phyloP scores from a whole-genome alignment of 1,284 basidiomycete species.

The Rhodotorula glutinis region DNA sequence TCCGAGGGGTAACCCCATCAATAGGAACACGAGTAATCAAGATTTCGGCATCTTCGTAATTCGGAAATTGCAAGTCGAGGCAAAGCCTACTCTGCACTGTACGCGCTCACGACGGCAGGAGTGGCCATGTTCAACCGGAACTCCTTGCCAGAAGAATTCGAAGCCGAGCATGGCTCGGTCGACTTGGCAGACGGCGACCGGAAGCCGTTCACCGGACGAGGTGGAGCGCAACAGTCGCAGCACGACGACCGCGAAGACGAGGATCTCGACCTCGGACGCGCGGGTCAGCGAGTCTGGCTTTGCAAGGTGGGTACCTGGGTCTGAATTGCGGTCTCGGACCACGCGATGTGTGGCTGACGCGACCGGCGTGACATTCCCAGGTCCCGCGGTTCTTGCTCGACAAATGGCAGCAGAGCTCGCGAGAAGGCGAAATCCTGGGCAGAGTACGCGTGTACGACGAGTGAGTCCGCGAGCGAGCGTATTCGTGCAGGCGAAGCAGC shows the following conservation, averaged over 20 bases:
- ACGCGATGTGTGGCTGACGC: no score
- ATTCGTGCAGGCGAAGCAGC: no score
- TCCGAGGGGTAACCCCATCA: no score
- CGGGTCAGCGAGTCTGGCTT: constrained; percentile 31
- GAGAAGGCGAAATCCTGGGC: constrained; percentile 52
- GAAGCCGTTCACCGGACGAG: not conserved
- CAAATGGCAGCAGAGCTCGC: constrained; percentile 52
- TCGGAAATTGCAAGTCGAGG: no score
- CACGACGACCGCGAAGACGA: constrained; percentile 32
- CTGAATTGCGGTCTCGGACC: no score
- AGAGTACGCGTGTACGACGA: constrained; percentile 54
- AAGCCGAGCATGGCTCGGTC: constrained; percentile 37
- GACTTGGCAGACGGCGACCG: constrained; percentile 24
- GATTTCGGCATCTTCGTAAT: no score
- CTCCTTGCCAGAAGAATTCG: constrained; percentile 35
- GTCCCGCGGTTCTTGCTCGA: constrained; percentile 55
- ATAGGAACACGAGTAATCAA: no score
- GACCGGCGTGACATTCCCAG: constrained; percentile 33
- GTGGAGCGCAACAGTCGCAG: no score
- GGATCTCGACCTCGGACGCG: constrained; percentile 27
- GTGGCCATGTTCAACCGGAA: constrained; percentile 33
- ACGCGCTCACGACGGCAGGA: not conserved
- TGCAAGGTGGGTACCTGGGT: constrained; percentile 36
- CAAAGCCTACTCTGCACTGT: no score
- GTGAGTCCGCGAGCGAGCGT: constrained; percentile 2